phyloP scores from a whole-genome alignment of 2,329 filamentous ascomycete genomes.

The Herpotrichia juniperi region DNA sequence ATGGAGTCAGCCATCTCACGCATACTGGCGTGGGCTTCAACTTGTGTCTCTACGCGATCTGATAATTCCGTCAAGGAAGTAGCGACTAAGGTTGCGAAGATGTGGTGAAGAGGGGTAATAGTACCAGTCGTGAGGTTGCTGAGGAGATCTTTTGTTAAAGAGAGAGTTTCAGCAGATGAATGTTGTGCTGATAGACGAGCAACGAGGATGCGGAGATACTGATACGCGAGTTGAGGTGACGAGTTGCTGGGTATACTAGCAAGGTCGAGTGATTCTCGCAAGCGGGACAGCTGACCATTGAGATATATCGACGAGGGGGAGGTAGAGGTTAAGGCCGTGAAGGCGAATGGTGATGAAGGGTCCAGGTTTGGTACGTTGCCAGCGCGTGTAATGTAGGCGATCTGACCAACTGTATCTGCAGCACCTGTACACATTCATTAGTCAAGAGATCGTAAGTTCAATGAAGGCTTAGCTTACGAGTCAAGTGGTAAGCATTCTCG shows the following conservation, averaged over 20 bases:
- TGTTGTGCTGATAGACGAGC: conserved; percentile 33
- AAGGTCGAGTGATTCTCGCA: conserved; percentile 39
- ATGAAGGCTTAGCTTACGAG: conserved; percentile 31
- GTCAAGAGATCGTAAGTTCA: neutral
- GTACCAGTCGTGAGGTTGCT: conserved; percentile 28
- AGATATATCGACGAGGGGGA: conserved; percentile 35
- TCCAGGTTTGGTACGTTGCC: conserved; percentile 39
- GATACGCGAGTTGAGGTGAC: conserved; percentile 40
- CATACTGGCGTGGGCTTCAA: conserved; percentile 42
- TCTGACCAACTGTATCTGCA: conserved; percentile 38
- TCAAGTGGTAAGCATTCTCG: conserved; percentile 42
- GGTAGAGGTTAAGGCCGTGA: conserved; percentile 27
- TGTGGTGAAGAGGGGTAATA: conserved; percentile 42
- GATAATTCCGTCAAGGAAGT: conserved; percentile 41
- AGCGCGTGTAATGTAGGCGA: conserved; percentile 34
- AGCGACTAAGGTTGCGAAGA: conserved; percentile 43
- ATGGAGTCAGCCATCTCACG: conserved; percentile 44
- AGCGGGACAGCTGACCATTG: conserved; percentile 35
- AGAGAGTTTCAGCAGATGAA: conserved; percentile 32
- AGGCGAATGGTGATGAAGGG: conserved; percentile 34
- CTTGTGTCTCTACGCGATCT: conserved; percentile 41
- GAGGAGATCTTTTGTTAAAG: conserved; percentile 36
- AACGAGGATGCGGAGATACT: conserved; percentile 43
- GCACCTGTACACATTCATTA: conserved; percentile 27
- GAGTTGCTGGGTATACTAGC: conserved; percentile 34